Conservation (phyloP, 768 basidiomycete species). For the Mrakia frigida region DNA sequence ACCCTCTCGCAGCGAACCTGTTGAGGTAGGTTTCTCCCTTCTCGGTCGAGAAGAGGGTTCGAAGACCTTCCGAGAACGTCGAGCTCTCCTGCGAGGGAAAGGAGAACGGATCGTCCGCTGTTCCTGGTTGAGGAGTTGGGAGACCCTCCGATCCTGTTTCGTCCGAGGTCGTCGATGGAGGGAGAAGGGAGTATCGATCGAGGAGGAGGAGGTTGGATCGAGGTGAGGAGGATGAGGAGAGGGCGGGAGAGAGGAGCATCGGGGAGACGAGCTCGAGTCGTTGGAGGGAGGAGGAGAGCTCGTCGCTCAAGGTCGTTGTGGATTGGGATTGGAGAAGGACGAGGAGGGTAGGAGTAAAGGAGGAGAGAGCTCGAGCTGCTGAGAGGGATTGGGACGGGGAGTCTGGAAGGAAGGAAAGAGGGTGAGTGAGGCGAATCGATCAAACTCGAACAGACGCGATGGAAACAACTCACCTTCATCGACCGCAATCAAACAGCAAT, state of each 20-base stretch:
- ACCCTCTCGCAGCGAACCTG: neutral
- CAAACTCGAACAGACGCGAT: neutral
- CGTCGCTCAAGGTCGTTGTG: neutral
- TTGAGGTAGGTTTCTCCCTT: neutral
- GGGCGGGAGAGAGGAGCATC: neutral
- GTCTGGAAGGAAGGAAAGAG: neutral
- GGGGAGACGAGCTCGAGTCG: slow-evolving; percentile 14
- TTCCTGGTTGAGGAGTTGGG: neutral
- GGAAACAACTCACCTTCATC: neutral
- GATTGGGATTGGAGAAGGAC: neutral
- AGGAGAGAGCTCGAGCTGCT: neutral
- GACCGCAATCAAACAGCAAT: slow-evolving; percentile 9
- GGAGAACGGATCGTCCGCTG: neutral
- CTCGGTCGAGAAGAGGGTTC: neutral
- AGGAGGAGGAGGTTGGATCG: slow-evolving; percentile 3
- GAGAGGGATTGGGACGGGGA: neutral
- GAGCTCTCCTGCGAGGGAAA: neutral
- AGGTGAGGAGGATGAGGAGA: neutral
- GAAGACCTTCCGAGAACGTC: neutral
- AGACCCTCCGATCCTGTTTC: neutral
- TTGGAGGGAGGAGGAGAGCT: neutral
- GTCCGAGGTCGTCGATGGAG: neutral
- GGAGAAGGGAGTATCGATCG: neutral
- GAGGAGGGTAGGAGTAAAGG: neutral
- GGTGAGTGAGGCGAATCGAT: neutral